These are phyloP conservation scores for Neobulgaria alba DNA, from an alignment of 2,329 filamentous ascomycete species.

Conservation along the genomic window DNA sequence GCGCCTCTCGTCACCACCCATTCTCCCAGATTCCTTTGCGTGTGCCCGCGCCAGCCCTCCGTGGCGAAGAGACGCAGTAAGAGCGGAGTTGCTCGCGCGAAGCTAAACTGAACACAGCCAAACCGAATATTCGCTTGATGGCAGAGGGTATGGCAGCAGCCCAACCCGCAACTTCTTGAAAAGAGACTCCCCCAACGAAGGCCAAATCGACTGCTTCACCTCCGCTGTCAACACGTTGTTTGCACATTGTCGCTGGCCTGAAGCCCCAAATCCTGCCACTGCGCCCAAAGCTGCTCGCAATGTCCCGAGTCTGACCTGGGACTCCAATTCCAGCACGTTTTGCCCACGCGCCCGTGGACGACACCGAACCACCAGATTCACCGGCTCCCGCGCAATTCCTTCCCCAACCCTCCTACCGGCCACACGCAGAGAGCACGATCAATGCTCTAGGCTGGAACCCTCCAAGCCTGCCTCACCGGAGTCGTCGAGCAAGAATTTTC, in stretches of 20 bases:
- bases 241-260: neutral
- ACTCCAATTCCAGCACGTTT: constrained; percentile 7
- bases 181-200: constrained; percentile 5
- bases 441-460: constrained; percentile 13
- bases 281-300: constrained; percentile 6
- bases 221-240: no score
- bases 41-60: no score
- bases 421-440: constrained; percentile 11
- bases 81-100: neutral
- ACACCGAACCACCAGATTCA: constrained; percentile 8
- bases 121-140: constrained; percentile 2
- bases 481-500: constrained; percentile 9
- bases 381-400: constrained; percentile 14
- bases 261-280: neutral
- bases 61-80: neutral
- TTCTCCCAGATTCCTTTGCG: no score
- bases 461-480: constrained; percentile 9
- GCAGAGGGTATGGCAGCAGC: constrained; percentile 1
- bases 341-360: constrained; percentile 15
- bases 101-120: neutral
- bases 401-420: constrained; percentile 1
- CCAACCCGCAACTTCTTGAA: constrained; percentile 14
- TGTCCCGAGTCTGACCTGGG: constrained; percentile 13
- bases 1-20: no score
- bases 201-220: constrained; percentile 2